Percentiles rank a stretch among this genome's conserved stretches.
Evolutionary conservation across 371 early-diverging fungal species (phyloP).

Genomic region (Dinochytrium kinnereticum): DNA sequence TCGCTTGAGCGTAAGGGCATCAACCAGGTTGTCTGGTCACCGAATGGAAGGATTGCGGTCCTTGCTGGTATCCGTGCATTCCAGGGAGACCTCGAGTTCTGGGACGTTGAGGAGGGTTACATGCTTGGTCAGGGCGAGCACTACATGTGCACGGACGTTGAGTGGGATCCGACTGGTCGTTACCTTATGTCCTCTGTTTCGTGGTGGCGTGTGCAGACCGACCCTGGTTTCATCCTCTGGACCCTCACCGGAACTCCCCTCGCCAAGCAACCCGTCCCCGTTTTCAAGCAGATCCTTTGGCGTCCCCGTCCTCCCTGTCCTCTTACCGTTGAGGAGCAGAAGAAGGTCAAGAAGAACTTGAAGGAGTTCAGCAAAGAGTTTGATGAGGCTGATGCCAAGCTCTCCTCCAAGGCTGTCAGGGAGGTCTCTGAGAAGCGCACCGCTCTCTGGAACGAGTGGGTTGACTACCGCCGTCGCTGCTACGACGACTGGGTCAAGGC

Average conservation of each 20-base stretch:
- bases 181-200: conserved; percentile 88
- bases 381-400: conserved; percentile 65
- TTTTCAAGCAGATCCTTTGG: conserved; percentile 94
- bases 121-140: conserved; percentile 81
- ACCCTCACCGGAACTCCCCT: conserved; percentile 87
- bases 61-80: conserved; percentile 85
- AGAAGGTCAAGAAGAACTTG: conserved; percentile 89
- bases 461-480: conserved; percentile 43
- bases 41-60: conserved; percentile 92
- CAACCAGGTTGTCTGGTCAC: conserved; percentile 92
- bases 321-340: conserved; percentile 73
- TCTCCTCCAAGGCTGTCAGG: conserved; percentile 34
- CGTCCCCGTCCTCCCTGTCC: conserved; percentile 91
- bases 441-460: conserved; percentile 52
- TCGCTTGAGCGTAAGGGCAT: conserved; percentile 66
- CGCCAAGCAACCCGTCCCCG: conserved; percentile 73
- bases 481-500: conserved; percentile 41
- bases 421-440: conserved; percentile 49
- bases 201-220: conserved; percentile 73
- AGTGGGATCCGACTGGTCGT: conserved; percentile 98
- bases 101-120: conserved; percentile 85
- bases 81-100: conserved; percentile 90
- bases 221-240: conserved; percentile 93
- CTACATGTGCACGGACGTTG: conserved; percentile 92
- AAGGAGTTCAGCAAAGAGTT: conserved; percentile 85